Evolutionary conservation across 257 asterid species (phyloP).

Genomic region (Gentiana macrophylla): DNA sequence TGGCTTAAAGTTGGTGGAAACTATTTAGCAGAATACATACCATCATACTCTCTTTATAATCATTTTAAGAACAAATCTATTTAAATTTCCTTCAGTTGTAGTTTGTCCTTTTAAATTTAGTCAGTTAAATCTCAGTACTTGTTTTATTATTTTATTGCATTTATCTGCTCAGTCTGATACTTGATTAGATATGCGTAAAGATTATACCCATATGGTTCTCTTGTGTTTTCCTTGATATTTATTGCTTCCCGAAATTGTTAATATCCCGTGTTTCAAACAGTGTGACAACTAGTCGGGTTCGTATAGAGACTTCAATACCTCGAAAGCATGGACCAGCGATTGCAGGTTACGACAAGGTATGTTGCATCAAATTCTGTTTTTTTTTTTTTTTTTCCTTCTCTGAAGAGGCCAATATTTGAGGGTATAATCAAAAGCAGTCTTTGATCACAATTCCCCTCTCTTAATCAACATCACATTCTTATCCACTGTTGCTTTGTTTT

Average conservation of each 20-base stretch:
- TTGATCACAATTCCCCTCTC: neutral
- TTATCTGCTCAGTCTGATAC: neutral
- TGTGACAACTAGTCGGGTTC: slow-evolving; percentile 69
- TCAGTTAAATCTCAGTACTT: neutral
- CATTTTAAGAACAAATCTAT: too few species aligned
- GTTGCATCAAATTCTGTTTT: slow-evolving; percentile 6
- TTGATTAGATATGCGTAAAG: too few species aligned
- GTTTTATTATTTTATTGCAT: neutral
- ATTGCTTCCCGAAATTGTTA: too few species aligned
- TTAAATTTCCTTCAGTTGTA: too few species aligned
- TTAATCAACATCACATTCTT: slow-evolving; percentile 6
- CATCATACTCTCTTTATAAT: too few species aligned
- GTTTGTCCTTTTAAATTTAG: neutral
- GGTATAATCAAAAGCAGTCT: too few species aligned
- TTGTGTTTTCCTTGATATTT: too few species aligned
- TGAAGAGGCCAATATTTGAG: too few species aligned
- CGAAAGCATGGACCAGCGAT: slow-evolving; percentile 95
- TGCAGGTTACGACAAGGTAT: slow-evolving; percentile 92
- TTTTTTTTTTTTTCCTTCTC: neutral
- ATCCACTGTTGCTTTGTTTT: slow-evolving; percentile 8
- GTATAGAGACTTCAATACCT: slow-evolving; percentile 89
- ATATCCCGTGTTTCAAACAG: slow-evolving; percentile 22
- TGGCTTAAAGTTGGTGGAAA: neutral
- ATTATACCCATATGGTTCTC: too few species aligned
- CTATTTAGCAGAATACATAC: too few species aligned